Evolutionary conservation across 2,329 filamentous ascomycete species (phyloP), one percentile per base, ranked within the genome.

Genomic region (Bimuria novae-zelandiae): DNA sequence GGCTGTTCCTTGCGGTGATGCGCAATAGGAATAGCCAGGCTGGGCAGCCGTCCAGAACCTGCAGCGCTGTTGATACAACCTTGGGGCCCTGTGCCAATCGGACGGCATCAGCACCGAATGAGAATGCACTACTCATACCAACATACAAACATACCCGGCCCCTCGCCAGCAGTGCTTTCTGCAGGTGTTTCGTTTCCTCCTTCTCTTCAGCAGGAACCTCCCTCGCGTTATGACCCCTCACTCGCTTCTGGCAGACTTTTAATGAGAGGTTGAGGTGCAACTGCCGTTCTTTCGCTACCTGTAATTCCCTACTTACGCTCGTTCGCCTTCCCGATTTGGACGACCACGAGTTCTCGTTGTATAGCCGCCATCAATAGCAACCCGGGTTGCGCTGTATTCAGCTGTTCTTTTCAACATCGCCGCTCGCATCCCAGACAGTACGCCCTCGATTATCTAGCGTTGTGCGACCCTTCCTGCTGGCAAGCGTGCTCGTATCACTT

Each of bases 401-500:
- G 52, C 56, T 54, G 51, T 33, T 55, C 54, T 42, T 53, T 43
- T 57, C 54, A 40, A 53, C 45, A 21, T 30, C 35, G 44, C 54
- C 49, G 21, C 49, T 51, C 53, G 51, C 49, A 51, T 54, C 49
- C 55, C 57, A 47, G 36, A 52, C 59, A 47, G 53, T 53, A 46
- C 52, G 54, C 51, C 53, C 57, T 59, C 62, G 43, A 59, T 68
- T 65, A 48, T 66, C 69, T 71, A 69, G 68, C 63, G 53, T 54
- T 48, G 68, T 68, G 55, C 61, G 16, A 72, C 68, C 3, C 49
- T 29, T 50, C 32, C 50, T 52, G 55, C 50, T 55, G 49, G 59
- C 62, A 60, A 64, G 65, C 65, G 58, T 65, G 57, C 55, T 44
- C 62, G 67, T 67, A 60, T 62, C 55, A 70, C 65, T 54, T 60